Base-by-base conservation (phyloP, 2,329 filamentous ascomycete genomes). In the Diaporthe vexans region DNA sequence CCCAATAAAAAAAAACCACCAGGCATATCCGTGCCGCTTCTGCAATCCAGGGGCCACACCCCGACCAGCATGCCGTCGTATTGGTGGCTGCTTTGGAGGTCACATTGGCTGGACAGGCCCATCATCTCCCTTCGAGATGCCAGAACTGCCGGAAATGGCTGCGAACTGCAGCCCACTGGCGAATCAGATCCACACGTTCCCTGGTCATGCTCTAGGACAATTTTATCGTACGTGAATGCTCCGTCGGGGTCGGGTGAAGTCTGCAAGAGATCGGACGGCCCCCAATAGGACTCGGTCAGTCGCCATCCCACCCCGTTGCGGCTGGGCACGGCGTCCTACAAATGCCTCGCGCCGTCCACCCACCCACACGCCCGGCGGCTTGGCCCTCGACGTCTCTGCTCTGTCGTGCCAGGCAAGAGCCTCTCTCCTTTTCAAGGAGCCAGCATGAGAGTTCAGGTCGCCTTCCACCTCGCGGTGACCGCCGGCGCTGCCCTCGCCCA, bases 401-500 rank as follows among this genome's bases (percentile, higher is more conserved):
- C 52, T 43, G 48, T 17, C 33, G 54, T 73, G 54, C 37, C 46
- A 52, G 56, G 24, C 54, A 19, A 6, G 29, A 46, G 37, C 48
- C 26, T 40, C 17, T 72, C 33, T 54, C 33, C 40, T 52, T 24
- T 33, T 33, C 37, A 29, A 46, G 58, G 48, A 73, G 72, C 29
- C 40, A 51, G 35, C 61, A 76, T 76, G 75, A 69, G 51, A 71
- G 54, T 57, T n/a, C 56, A 74, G 54, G n/a, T 29, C 57, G 52
- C 71, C 43, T 48, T 21, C n/a, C 63, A 75, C 43, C 56, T 77
- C 67, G 76, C 75, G 37, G 69, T 63, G 24, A 67, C 71, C 56
- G 46, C 37, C 19, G 72, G 73, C 46, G 65, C 72, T 54, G 70
- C 58, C 46, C 51, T 72, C 33, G 76, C 73, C 43, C 76, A 83